These are phyloP conservation scores for Moniliella sp. DNA, from an alignment of 1,284 basidiomycete genomes.

Conservation along the genomic window DNA sequence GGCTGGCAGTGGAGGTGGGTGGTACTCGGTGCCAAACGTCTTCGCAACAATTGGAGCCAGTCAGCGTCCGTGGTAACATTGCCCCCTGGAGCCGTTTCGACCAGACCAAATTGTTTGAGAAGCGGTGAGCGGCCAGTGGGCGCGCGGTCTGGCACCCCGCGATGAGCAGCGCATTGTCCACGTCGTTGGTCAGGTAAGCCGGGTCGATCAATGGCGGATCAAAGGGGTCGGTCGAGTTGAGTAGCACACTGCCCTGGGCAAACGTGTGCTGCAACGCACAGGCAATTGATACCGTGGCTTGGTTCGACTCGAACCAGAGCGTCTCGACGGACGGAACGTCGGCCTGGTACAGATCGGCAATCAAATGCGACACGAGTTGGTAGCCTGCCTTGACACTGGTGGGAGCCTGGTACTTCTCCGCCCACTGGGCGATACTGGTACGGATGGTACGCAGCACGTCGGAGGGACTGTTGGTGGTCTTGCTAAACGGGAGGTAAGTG, in stretches of 20 bases:
- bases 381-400: conserved; percentile 44
- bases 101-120: conserved; percentile 2
- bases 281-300: conserved; percentile 10
- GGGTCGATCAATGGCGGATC: conserved; percentile 16
- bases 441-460: conserved; percentile 3
- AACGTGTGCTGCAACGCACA: conserved; percentile 19
- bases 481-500: conserved; percentile 7
- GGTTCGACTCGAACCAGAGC: conserved; percentile 13
- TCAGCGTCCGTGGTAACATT: conserved; percentile 6
- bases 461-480: conserved; percentile 8
- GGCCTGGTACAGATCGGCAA: conserved; percentile 12
- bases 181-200: conserved; percentile 12
- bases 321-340: conserved; percentile 17
- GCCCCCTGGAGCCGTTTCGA: conserved; percentile 7
- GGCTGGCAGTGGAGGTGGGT: conserved; percentile 14
- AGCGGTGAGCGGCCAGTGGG: conserved; percentile 8
- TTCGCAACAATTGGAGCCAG: conserved; percentile 16
- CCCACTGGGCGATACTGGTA: conserved; percentile 29
- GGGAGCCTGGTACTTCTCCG: conserved; percentile 39
- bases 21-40: conserved; percentile 26
- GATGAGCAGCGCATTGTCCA: conserved; percentile 14
- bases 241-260: conserved; percentile 17
- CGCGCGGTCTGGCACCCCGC: conserved; percentile 15
- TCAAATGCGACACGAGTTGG: too few species aligned
- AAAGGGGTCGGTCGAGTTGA: conserved; percentile 11